Conservation (phyloP, 2,329 filamentous ascomycete genomes). For the Fusarium chaquense region DNA sequence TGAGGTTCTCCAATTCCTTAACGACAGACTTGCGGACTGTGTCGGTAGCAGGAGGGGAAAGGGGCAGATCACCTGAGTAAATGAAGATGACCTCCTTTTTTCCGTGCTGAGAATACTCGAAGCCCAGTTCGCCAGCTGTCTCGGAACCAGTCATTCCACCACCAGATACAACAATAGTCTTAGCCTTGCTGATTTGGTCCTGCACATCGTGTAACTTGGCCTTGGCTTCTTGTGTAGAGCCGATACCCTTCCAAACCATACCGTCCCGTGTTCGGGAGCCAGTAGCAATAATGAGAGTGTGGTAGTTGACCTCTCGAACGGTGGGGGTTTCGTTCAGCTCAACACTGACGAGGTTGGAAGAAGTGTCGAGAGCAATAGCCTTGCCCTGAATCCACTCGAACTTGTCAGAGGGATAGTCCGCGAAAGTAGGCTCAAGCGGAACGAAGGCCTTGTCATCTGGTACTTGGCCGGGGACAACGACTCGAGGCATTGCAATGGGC, state of each 20-base stretch:
- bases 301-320: slow-evolving; percentile 59
- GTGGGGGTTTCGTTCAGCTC: slow-evolving; percentile 50
- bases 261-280: slow-evolving; percentile 58
- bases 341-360: slow-evolving; percentile 58
- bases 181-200: slow-evolving; percentile 56
- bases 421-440: slow-evolving; percentile 58
- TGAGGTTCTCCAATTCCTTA: slow-evolving; percentile 58
- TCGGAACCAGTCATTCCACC: slow-evolving; percentile 65
- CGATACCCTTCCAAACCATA: slow-evolving; percentile 64
- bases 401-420: slow-evolving; percentile 58
- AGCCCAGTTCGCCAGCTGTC: slow-evolving; percentile 64
- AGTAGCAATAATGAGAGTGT: slow-evolving; percentile 67
- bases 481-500: slow-evolving; percentile 61
- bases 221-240: slow-evolving; percentile 58
- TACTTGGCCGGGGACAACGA: slow-evolving; percentile 60
- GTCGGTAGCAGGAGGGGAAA: slow-evolving; percentile 50
- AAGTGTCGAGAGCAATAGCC: slow-evolving; percentile 59
- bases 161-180: slow-evolving; percentile 64
- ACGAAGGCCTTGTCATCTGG: slow-evolving; percentile 55
- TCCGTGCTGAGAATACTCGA: slow-evolving; percentile 57
- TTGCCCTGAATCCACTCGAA: slow-evolving; percentile 67
- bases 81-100: slow-evolving; percentile 62
- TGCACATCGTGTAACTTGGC: slow-evolving; percentile 54
- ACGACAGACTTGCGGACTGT: slow-evolving; percentile 56
- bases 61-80: slow-evolving; percentile 55